These are phyloP conservation scores for Peltaster fructicola DNA, from an alignment of 2,329 filamentous ascomycete species.

Conservation along the genomic window DNA sequence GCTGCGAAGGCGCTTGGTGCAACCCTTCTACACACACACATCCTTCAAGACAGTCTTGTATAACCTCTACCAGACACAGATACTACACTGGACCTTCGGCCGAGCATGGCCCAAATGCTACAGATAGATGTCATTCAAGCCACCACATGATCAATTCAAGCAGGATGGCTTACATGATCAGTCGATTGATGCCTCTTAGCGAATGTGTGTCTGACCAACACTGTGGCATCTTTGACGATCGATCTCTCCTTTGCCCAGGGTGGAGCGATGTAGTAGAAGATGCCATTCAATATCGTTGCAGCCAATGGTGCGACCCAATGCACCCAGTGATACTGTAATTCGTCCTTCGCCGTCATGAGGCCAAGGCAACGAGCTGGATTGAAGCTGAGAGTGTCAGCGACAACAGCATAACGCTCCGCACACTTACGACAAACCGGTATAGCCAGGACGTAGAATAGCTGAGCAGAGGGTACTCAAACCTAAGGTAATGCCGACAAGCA, in stretches of 20 bases:
- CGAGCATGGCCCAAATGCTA: no score
- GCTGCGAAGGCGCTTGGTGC: no score
- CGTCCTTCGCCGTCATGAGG: constrained; percentile 18
- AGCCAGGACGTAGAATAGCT: constrained; percentile 15
- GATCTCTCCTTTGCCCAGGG: constrained; percentile 7
- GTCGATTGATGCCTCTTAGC: no score
- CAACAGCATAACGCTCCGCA: not conserved
- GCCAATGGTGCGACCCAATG: constrained; percentile 18
- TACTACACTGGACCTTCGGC: no score
- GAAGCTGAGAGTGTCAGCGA: constrained; percentile 9
- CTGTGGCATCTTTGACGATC: no score
- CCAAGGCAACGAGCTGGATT: constrained; percentile 21
- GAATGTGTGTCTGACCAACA: no score
- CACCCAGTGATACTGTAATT: constrained; percentile 19
- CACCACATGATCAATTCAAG: no score
- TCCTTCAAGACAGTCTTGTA: no score
- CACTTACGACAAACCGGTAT: constrained; percentile 14
- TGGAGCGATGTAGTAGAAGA: constrained; percentile 16
- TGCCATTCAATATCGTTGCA: constrained; percentile 17
- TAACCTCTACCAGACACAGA: no score
- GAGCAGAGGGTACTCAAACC: constrained; percentile 15
- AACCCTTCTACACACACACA: no score
- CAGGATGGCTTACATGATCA: no score
- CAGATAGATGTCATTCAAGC: no score
- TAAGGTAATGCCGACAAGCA: constrained; percentile 28